Evolutionary conservation across 202 grass and related monocot genomes (phyloP).

Genomic region (Carex arenaria): DNA sequence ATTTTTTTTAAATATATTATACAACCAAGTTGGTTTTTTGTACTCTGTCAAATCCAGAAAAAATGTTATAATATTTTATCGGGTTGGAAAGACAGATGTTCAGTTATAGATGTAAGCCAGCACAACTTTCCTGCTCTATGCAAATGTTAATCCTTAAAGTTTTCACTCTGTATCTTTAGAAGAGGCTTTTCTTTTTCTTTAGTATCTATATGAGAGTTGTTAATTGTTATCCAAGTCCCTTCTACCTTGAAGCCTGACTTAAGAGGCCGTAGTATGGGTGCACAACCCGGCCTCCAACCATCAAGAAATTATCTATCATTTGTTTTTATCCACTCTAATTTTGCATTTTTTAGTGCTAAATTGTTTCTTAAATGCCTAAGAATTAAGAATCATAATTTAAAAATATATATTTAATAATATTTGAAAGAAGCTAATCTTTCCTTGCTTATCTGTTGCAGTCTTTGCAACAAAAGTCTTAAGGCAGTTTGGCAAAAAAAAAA

Average conservation of each 20-base stretch:
- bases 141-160: neutral
- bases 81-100: neutral
- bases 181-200: neutral
- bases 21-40: neutral
- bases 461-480: neutral
- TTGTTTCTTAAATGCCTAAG: neutral
- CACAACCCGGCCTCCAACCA: neutral
- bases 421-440: neutral
- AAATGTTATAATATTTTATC: neutral
- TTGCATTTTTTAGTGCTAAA: neutral
- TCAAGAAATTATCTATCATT: neutral
- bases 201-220: neutral
- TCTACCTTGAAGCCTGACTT: neutral
- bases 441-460: neutral
- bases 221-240: neutral
- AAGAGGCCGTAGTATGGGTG: neutral
- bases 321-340: neutral
- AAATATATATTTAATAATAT: neutral
- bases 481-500: too few species aligned
- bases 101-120: neutral
- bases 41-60: neutral
- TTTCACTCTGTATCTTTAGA: neutral
- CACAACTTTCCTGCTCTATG: neutral
- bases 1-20: neutral
- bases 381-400: neutral